Evolutionary conservation across 805 yeast genomes (phyloP).

Genomic region (Candida hispaniensis): DNA sequence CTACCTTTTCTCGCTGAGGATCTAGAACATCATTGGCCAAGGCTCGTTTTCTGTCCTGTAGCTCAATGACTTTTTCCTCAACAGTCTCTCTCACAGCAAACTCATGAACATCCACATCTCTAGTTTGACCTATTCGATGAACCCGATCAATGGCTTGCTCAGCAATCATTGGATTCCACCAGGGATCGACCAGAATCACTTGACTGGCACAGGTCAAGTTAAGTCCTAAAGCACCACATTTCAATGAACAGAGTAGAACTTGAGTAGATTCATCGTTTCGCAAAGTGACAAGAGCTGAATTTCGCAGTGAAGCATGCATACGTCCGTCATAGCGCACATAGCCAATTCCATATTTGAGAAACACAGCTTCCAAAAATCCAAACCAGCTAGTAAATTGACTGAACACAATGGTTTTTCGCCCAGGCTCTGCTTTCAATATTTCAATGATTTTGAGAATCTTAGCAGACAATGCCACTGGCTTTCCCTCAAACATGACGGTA

Average conservation of each 20-base stretch:
- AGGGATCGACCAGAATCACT: constrained; percentile 36
- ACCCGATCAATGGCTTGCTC: constrained; percentile 45
- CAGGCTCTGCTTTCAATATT: constrained; percentile 28
- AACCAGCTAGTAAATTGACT: constrained; percentile 36
- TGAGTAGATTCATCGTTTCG: constrained; percentile 25
- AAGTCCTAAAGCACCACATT: constrained; percentile 38
- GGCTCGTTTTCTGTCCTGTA: constrained; percentile 32
- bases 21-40: constrained; percentile 30
- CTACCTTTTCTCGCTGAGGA: constrained; percentile 20
- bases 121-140: constrained; percentile 39
- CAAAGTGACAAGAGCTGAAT: constrained; percentile 26
- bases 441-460: constrained; percentile 31
- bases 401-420: constrained; percentile 37
- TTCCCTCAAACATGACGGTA: constrained; percentile 19
- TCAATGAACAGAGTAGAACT: constrained; percentile 35
- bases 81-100: constrained; percentile 32
- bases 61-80: constrained; percentile 32
- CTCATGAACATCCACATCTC: constrained; percentile 37
- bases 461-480: constrained; percentile 25
- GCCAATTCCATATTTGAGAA: constrained; percentile 28
- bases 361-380: constrained; percentile 25
- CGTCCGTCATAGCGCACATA: constrained; percentile 32
- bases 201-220: constrained; percentile 36
- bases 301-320: constrained; percentile 28
- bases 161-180: constrained; percentile 44